Evolutionary conservation across 257 asterid genomes (phyloP).

Genomic region (Anisodus acutangulus): DNA sequence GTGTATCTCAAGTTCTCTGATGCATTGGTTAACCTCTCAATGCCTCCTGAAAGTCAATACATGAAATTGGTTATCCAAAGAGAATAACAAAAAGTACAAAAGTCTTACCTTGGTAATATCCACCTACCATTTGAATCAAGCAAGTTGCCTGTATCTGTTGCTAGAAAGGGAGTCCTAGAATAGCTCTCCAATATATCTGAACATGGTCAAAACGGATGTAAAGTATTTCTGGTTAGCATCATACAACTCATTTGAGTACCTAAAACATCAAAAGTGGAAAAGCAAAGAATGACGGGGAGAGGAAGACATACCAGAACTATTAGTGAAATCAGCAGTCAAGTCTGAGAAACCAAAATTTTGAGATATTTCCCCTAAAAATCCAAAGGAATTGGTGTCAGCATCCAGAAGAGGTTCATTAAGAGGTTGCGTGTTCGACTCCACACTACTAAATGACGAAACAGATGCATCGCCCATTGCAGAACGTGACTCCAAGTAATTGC

Average conservation of each 20-base stretch:
- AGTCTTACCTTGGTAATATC: conserved; percentile 30
- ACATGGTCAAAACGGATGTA: conserved; percentile 32
- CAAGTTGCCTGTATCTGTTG: conserved; percentile 57
- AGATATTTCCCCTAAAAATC: conserved; percentile 58
- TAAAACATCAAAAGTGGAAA: background rate
- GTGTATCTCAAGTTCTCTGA: conserved; percentile 56
- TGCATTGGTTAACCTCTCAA: conserved; percentile 58
- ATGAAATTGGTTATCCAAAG: background rate
- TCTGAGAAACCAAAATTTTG: conserved; percentile 59
- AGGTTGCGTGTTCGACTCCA: conserved; percentile 66
- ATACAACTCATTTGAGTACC: background rate
- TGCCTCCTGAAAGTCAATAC: conserved; percentile 52
- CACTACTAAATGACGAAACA: conserved; percentile 64
- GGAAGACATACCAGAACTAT: conserved; percentile 48
- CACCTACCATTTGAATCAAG: conserved; percentile 65
- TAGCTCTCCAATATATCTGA: conserved; percentile 69
- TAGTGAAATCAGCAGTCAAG: conserved; percentile 57
- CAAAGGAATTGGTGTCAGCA: conserved; percentile 63
- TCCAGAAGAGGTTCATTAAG: conserved; percentile 60
- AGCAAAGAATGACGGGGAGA: background rate
- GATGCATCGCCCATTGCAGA: conserved; percentile 67
- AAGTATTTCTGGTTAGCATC: conserved; percentile 13
- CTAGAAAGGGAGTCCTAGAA: conserved; percentile 60
- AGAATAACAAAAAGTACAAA: conserved; percentile 18
- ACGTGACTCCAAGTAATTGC: conserved; percentile 62